Conservation (phyloP, 106 monocot genomes). For the Allium fistulosum region DNA sequence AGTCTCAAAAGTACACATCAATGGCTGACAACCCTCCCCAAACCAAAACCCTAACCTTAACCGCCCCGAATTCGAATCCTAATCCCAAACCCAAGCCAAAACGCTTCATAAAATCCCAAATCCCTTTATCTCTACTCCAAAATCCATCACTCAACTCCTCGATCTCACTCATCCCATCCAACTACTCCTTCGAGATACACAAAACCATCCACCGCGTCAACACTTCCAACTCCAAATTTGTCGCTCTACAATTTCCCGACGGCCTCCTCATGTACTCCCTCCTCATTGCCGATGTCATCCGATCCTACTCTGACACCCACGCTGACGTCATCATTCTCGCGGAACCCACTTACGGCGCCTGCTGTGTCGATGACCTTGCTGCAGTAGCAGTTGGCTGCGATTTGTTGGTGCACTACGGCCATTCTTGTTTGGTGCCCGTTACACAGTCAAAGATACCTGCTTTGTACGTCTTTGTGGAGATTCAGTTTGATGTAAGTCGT, state of each 20-base stretch:
- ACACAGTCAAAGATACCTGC: constrained; percentile 45
- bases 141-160: constrained; percentile 64
- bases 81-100: constrained; percentile 34
- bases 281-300: constrained; percentile 77
- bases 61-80: not conserved
- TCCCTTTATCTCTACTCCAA: constrained; percentile 65
- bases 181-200: constrained; percentile 97
- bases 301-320: constrained; percentile 25
- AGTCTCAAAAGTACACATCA: no score
- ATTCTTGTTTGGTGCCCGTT: constrained; percentile 94
- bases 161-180: constrained; percentile 71
- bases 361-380: constrained; percentile 82
- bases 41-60: no score
- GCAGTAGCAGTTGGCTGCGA: constrained; percentile 61
- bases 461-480: constrained; percentile 91
- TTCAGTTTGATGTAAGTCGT: constrained; percentile 43
- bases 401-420: constrained; percentile 91
- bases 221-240: constrained; percentile 46
- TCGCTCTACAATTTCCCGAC: constrained; percentile 90
- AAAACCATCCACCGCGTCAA: constrained; percentile 81
- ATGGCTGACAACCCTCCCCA: no score
- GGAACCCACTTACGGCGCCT: constrained; percentile 95
- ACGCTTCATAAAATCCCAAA: constrained; percentile 67
- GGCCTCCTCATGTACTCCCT: constrained; percentile 95
- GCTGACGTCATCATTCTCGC: constrained; percentile 69